Base-by-base conservation (phyloP, 768 basidiomycete genomes). In the Russula sp. region DNA sequence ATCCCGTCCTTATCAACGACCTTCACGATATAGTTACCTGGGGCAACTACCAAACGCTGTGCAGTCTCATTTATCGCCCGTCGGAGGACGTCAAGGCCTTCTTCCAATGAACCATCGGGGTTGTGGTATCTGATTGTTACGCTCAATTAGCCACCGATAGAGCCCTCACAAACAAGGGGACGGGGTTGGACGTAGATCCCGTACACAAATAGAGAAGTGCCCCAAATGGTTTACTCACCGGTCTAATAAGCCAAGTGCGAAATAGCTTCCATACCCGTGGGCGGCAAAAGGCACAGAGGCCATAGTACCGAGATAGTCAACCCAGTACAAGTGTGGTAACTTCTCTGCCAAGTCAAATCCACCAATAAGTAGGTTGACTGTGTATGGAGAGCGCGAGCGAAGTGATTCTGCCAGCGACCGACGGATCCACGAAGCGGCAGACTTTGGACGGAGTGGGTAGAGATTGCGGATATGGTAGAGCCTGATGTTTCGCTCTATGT, bases 401-500 rank as follows among this genome's bases (percentile, higher is more conserved):
- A 98, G 75, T 0, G 91, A 92, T 51, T 90, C 84, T 38, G 97
- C 96, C 22, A 99, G 81, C 14, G 88, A 81, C 63, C 91, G 85
- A 29, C 97, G 89, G 69, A 97, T 90, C 95, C 96, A 99, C 5
- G 95, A 85, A 7, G 96, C 92, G 18, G 95, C 93, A 7, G 95
- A 88, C 11, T 87, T 80, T 2, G 97, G 96, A 47, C 90, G 87
- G 47, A 98, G 88, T 13, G 92, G 82, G 73, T 91, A 87, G 72
- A 87, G 80, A 76, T 98, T 88, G 69, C 96, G 88, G 70, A 98
- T 98, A 69, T 97, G 92, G 76, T 96, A 95, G 51, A 99, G 78
- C 49, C 96, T 87, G 66, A 99, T 84, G 77, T 97, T 98, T 64
- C 96, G 87, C 71, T 98, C 94, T 64, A 98, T 83, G 69, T 82